Evolutionary conservation across 805 yeast species (phyloP).

Genomic region (Zygosaccharomyces bailii): DNA sequence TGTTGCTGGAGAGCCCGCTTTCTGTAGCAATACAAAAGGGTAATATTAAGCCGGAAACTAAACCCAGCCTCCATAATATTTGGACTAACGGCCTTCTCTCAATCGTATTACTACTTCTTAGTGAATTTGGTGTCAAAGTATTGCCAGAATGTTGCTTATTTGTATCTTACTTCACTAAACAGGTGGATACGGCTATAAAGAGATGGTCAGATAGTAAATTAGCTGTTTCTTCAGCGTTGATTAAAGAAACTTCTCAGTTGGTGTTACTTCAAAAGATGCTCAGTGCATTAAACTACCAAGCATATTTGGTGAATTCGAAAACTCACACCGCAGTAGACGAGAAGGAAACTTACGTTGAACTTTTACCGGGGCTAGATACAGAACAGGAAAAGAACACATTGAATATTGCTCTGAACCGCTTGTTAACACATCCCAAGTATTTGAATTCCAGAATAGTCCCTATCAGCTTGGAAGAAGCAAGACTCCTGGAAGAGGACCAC

Average conservation of each 20-base stretch:
- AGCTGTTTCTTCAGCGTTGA: slow-evolving; percentile 46
- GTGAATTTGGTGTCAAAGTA: slow-evolving; percentile 59
- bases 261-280: slow-evolving; percentile 60
- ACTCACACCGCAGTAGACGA: slow-evolving; percentile 16
- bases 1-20: slow-evolving; percentile 69
- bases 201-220: slow-evolving; percentile 56
- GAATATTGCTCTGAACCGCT: slow-evolving; percentile 58
- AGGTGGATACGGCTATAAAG: slow-evolving; percentile 57
- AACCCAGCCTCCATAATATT: slow-evolving; percentile 62
- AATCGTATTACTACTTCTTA: slow-evolving; percentile 54
- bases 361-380: slow-evolving; percentile 60
- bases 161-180: slow-evolving; percentile 58
- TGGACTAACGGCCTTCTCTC: slow-evolving; percentile 87
- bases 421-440: slow-evolving; percentile 84
- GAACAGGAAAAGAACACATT: slow-evolving; percentile 58
- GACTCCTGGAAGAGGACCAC: slow-evolving; percentile 49
- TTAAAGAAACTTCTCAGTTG: slow-evolving; percentile 68
- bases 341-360: slow-evolving; percentile 26
- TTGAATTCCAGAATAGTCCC: slow-evolving; percentile 65
- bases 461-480: slow-evolving; percentile 61
- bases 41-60: slow-evolving; percentile 46
- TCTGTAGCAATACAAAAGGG: slow-evolving; percentile 68
- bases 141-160: slow-evolving; percentile 65
- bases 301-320: slow-evolving; percentile 37
- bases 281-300: slow-evolving; percentile 49